Conservation (phyloP, 2,329 filamentous ascomycete species). For the Sclerotinia spermophila region DNA sequence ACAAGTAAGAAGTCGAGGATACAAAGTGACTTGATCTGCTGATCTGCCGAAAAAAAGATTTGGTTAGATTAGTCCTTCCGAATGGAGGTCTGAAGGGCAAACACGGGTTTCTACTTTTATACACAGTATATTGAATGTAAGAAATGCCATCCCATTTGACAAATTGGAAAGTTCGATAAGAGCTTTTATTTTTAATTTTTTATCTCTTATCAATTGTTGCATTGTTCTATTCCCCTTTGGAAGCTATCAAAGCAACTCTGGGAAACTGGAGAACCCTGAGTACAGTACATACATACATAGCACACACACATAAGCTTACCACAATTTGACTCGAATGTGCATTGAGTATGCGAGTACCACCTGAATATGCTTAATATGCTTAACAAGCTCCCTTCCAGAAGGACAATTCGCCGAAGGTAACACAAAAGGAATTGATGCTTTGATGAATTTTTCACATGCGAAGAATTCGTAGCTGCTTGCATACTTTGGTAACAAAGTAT, state of each 20-base stretch:
- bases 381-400: neutral
- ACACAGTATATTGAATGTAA: neutral
- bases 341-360: neutral
- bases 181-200: neutral
- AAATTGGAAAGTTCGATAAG: constrained; percentile 3
- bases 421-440: neutral
- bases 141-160: neutral
- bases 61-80: neutral
- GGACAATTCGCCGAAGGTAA: neutral
- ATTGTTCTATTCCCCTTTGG: neutral
- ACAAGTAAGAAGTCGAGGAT: constrained; percentile 6
- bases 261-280: constrained; percentile 16
- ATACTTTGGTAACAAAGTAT: neutral
- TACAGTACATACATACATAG: neutral
- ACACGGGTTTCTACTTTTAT: neutral
- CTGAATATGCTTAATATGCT: neutral
- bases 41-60: constrained; percentile 4
- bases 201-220: constrained; percentile 9
- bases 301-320: neutral
- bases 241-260: neutral
- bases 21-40: constrained; percentile 8
- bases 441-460: neutral
- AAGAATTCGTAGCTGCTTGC: neutral
- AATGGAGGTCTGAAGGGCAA: neutral
- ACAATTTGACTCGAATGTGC: neutral